Conservation (phyloP, 1,284 basidiomycete genomes). For the Trichosporon sp. region DNA sequence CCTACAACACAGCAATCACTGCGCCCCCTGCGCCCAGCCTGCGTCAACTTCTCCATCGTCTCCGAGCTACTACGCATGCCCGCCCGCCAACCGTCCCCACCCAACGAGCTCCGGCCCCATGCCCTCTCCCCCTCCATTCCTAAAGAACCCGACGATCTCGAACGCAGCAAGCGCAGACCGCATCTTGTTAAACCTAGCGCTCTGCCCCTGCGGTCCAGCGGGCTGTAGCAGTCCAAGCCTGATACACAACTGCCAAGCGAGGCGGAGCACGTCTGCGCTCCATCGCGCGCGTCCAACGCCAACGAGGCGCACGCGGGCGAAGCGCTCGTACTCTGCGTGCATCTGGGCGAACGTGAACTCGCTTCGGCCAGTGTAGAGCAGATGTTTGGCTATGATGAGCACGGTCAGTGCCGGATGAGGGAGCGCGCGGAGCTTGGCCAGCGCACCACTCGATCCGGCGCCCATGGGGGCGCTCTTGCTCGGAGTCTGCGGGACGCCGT, state of each 20-base stretch:
- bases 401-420: conserved; percentile 44
- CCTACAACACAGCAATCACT: too few species aligned
- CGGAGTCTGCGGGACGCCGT: not conserved
- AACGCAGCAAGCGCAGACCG: conserved; percentile 39
- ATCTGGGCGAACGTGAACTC: conserved; percentile 48
- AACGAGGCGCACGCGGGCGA: conserved; percentile 44
- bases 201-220: conserved; percentile 23
- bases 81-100: conserved; percentile 46
- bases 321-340: conserved; percentile 47
- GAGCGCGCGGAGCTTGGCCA: conserved; percentile 26
- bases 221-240: conserved; percentile 38
- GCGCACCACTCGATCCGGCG: not conserved
- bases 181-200: conserved; percentile 40
- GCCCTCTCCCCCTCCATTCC: conserved; percentile 35
- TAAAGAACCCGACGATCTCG: conserved; percentile 47
- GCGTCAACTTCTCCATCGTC: too few species aligned
- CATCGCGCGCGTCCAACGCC: conserved; percentile 45
- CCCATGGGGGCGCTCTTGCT: not conserved
- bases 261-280: conserved; percentile 35
- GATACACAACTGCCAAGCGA: conserved; percentile 42
- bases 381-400: conserved; percentile 56
- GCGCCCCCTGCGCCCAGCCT: too few species aligned
- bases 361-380: conserved; percentile 66
- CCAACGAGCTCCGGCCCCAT: conserved; percentile 42
- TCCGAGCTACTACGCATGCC: conserved; percentile 30